Conservation (phyloP, 305 asterid genomes). For the Rubia tinctorum region DNA sequence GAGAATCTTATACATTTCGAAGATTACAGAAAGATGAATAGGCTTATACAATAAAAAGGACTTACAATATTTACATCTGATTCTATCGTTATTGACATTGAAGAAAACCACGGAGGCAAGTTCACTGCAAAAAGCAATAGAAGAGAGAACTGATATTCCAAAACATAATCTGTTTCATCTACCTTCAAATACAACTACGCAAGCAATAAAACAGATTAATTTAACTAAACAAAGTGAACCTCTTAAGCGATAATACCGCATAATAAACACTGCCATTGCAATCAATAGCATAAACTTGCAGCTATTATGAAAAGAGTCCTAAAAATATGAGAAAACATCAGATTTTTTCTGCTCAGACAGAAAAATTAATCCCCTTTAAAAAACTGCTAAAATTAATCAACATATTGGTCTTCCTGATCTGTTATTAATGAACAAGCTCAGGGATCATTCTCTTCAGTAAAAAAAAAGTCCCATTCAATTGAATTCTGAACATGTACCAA, state of each 20-base stretch:
- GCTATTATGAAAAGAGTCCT: neutral
- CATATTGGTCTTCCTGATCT: neutral
- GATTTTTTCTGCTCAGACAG: neutral
- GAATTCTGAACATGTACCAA: neutral
- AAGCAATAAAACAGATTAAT: neutral
- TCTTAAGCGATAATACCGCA: neutral
- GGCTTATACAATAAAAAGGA: slow-evolving; percentile 15
- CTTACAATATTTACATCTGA: slow-evolving; percentile 48
- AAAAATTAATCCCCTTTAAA: neutral
- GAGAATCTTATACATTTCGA: neutral
- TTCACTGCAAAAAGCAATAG: too few species aligned
- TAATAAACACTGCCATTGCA: neutral
- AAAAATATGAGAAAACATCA: neutral
- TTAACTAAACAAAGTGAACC: neutral
- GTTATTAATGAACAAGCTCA: neutral
- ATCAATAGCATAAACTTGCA: neutral
- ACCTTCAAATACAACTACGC: neutral
- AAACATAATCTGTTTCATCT: neutral
- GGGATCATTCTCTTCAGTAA: neutral
- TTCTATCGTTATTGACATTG: slow-evolving; percentile 62
- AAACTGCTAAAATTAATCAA: neutral
- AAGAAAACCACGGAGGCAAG: too few species aligned
- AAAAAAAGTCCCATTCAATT: neutral
- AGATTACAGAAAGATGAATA: neutral
- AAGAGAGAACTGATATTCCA: too few species aligned